phyloP scores from a whole-genome alignment of 2,329 filamentous ascomycete genomes.

The Daldinia sp. region DNA sequence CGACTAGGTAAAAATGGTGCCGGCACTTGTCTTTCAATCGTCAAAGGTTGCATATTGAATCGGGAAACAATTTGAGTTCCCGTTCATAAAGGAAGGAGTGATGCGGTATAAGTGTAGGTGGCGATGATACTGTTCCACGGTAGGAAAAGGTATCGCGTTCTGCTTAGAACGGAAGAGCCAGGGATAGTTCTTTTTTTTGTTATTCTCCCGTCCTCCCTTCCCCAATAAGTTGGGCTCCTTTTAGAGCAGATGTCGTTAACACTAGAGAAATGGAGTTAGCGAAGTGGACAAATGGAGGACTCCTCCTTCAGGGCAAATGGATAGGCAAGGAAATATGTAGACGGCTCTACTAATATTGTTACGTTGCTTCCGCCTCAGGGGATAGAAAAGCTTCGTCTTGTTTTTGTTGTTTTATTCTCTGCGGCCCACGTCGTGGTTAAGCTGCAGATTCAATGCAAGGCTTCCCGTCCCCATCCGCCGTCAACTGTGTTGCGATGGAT shows the following conservation, averaged over 20 bases:
- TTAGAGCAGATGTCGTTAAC: not conserved
- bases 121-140: not conserved
- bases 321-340: slow-evolving; percentile 7
- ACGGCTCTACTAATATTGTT: slow-evolving; percentile 5
- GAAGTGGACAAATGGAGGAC: slow-evolving; percentile 4
- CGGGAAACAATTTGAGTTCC: not conserved
- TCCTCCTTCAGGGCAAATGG: not conserved
- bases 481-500: not conserved
- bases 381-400: slow-evolving; percentile 17
- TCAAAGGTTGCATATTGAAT: not conserved
- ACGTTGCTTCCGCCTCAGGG: not conserved
- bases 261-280: slow-evolving; percentile 7
- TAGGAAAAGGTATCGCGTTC: not conserved
- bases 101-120: not conserved
- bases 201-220: not conserved
- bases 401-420: not conserved
- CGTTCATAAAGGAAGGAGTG: not conserved
- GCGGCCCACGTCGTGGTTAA: too few species aligned
- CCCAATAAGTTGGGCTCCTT: not conserved
- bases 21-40: not conserved
- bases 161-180: not conserved
- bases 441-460: not conserved
- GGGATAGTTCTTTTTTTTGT: not conserved
- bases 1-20: not conserved
- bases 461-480: not conserved